Conservation (phyloP, 1,284 basidiomycete species). For the Ustanciosporium gigantosporum region DNA sequence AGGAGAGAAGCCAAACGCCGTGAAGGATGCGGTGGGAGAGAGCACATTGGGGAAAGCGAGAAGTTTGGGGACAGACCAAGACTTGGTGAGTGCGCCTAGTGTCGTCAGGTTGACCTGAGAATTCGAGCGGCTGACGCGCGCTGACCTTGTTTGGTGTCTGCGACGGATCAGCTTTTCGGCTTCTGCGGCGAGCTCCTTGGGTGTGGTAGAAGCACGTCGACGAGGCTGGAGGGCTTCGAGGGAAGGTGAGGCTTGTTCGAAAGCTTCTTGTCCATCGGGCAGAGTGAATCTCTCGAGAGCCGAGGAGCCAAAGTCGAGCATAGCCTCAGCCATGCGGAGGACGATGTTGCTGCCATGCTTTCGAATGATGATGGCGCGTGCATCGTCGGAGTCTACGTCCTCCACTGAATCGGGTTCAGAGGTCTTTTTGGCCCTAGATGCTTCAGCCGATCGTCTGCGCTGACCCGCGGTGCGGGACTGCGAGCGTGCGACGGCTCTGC, state of each 20-base stretch:
- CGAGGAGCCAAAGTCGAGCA: slow-evolving; percentile 31
- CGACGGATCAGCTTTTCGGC: slow-evolving; percentile 21
- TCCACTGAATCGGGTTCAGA: background rate
- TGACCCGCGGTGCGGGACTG: slow-evolving; percentile 6
- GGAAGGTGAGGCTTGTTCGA: background rate
- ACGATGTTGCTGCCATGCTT: slow-evolving; percentile 24
- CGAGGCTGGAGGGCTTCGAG: slow-evolving; percentile 12
- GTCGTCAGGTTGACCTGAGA: background rate
- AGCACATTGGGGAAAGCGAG: slow-evolving; percentile 18
- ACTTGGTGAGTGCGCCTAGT: slow-evolving; percentile 8
- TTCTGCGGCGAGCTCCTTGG: slow-evolving; percentile 22
- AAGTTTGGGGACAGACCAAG: slow-evolving; percentile 30
- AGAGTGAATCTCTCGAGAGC: slow-evolving; percentile 20
- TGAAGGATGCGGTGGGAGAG: slow-evolving; percentile 9
- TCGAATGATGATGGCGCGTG: slow-evolving; percentile 14
- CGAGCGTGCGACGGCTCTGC: slow-evolving; percentile 5
- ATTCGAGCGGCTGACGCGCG: slow-evolving; percentile 2
- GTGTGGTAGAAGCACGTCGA: slow-evolving; percentile 18
- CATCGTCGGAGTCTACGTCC: slow-evolving; percentile 25
- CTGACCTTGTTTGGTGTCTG: slow-evolving; percentile 12
- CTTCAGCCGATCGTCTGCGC: background rate
- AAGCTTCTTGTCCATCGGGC: slow-evolving; percentile 1
- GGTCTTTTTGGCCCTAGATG: background rate
- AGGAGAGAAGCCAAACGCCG: background rate
- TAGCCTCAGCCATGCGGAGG: slow-evolving; percentile 25